phyloP scores from a whole-genome alignment of 116 monocot species.

The Thalassia testudinum region DNA sequence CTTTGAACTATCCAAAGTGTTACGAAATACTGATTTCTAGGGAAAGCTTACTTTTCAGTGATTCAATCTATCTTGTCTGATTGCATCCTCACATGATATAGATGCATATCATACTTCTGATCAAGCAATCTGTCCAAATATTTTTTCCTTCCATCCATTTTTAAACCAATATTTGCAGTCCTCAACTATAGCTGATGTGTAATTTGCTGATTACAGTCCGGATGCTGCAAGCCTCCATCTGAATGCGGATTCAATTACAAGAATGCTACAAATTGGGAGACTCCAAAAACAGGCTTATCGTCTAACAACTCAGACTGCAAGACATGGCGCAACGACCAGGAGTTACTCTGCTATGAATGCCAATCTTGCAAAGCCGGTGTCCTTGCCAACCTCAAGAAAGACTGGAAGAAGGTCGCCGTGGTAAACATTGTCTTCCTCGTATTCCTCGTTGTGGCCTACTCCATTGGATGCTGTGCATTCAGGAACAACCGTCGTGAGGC shows the following conservation, averaged over 20 bases:
- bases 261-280: slow-evolving; percentile 26
- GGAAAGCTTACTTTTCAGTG: no score
- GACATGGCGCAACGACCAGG: slow-evolving; percentile 21
- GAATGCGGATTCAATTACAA: slow-evolving; percentile 26
- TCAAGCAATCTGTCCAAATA: no score
- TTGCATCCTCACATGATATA: no score
- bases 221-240: slow-evolving; percentile 55
- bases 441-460: slow-evolving; percentile 31
- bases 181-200: no score
- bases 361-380: slow-evolving; percentile 42
- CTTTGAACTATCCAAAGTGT: no score
- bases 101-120: no score
- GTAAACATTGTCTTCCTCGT: slow-evolving; percentile 24
- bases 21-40: no score
- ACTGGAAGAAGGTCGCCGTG: slow-evolving; percentile 47
- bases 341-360: slow-evolving; percentile 29
- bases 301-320: slow-evolving; percentile 21
- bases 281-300: slow-evolving; percentile 1
- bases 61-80: no score
- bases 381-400: slow-evolving; percentile 29
- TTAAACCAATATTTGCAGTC: no score
- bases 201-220: slow-evolving; percentile 24
- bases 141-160: no score
- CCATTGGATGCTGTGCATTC: slow-evolving; percentile 37
- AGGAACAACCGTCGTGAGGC: slow-evolving; percentile 27